A percentile compares a stretch with the other conserved stretches of the same genome.
phyloP scores from a whole-genome alignment of 2,329 filamentous ascomycete genomes.

The Acarospora socialis region DNA sequence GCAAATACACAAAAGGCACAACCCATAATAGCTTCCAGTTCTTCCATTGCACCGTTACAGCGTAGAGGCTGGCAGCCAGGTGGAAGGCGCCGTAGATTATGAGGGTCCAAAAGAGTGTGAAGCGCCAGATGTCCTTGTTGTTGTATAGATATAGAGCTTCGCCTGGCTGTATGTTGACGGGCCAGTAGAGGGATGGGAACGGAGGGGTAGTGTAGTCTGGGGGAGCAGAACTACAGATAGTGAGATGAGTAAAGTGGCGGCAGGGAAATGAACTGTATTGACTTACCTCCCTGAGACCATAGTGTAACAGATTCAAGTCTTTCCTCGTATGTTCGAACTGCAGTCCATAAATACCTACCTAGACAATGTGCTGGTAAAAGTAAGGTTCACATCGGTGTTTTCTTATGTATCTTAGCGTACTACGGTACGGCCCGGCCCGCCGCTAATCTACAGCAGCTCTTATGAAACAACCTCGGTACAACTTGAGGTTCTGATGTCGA shows the following conservation, averaged over 20 bases:
- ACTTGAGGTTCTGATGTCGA: no score
- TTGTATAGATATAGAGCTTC: conserved; percentile 55
- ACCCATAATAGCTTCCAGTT: conserved; percentile 41
- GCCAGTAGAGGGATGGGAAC: conserved; percentile 76
- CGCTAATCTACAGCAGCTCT: no score
- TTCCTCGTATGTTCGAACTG: no score
- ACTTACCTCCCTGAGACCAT: no score
- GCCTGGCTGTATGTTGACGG: conserved; percentile 41
- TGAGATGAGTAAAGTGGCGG: conserved; percentile 14
- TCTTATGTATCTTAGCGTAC: no score
- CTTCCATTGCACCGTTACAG: conserved; percentile 51
- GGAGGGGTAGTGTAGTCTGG: conserved; percentile 51
- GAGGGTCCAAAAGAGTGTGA: conserved; percentile 75
- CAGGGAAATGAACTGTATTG: conserved; percentile 3
- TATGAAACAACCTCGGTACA: no score
- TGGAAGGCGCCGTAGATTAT: conserved; percentile 67
- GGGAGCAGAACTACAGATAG: conserved; percentile 33
- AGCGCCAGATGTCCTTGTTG: conserved; percentile 67
- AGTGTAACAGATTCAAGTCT: no score
- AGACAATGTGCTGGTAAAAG: no score
- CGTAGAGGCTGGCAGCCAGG: conserved; percentile 54
- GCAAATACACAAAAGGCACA: conserved; percentile 54
- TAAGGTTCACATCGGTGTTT: no score
- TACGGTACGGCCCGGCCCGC: no score
- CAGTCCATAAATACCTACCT: no score